A percentile compares a stretch with the other conserved stretches of the same genome.
These are phyloP conservation scores for Dactylellina leptospora DNA, from an alignment of 2,329 filamentous ascomycete genomes.

Conservation along the genomic window DNA sequence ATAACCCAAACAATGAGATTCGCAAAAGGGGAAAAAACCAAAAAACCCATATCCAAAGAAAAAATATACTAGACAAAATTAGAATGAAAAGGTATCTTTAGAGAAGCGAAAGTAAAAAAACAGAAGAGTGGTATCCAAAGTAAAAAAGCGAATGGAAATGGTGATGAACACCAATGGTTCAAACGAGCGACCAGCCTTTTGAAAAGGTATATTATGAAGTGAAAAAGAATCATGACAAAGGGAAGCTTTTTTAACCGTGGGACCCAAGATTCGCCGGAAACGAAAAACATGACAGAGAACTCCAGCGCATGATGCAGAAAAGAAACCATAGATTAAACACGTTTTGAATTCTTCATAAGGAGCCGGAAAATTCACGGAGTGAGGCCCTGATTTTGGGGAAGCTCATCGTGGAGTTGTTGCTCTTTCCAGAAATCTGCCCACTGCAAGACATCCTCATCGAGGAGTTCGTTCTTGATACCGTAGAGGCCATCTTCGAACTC, in stretches of 20 bases:
- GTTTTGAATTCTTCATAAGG: slow-evolving; percentile 20
- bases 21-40: slow-evolving; percentile 23
- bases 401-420: slow-evolving; percentile 49
- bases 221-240: slow-evolving; percentile 35
- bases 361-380: slow-evolving; percentile 30
- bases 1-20: not conserved
- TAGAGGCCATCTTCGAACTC: slow-evolving; percentile 52
- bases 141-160: slow-evolving; percentile 45
- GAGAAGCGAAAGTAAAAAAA: slow-evolving; percentile 48
- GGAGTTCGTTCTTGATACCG: slow-evolving; percentile 52
- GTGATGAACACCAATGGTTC: slow-evolving; percentile 44
- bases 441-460: slow-evolving; percentile 49
- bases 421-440: slow-evolving; percentile 53
- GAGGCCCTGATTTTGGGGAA: slow-evolving; percentile 50
- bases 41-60: slow-evolving; percentile 31
- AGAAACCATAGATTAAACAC: slow-evolving; percentile 43
- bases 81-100: slow-evolving; percentile 47
- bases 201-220: slow-evolving; percentile 28
- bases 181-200: slow-evolving; percentile 52
- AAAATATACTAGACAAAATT: slow-evolving; percentile 1
- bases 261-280: slow-evolving; percentile 46
- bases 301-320: slow-evolving; percentile 50
- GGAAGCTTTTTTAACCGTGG: slow-evolving; percentile 52
- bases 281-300: slow-evolving; percentile 35
- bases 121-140: slow-evolving; percentile 25